Evolutionary conservation across 192 early-diverging fungal genomes (phyloP).

Genomic region (Rhizophlyctis rosea): DNA sequence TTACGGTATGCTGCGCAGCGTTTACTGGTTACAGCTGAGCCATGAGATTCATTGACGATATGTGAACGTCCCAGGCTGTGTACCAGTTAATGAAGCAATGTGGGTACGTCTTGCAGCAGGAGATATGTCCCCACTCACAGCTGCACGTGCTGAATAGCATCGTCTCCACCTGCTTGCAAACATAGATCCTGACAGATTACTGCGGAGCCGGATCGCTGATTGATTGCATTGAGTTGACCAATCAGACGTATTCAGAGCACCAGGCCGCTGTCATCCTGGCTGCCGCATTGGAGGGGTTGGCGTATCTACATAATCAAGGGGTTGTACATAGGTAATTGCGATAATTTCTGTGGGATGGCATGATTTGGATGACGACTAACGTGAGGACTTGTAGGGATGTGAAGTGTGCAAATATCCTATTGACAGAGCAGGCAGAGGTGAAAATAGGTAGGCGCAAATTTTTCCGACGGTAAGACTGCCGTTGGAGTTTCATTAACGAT

Average conservation of each 20-base stretch:
- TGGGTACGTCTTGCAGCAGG: no score
- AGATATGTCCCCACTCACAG: no score
- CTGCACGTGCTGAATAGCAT: no score
- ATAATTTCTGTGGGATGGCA: not conserved
- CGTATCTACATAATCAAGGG: constrained; percentile 31
- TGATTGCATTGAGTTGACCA: constrained; percentile 38
- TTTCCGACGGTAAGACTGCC: no score
- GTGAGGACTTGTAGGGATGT: constrained; percentile 17
- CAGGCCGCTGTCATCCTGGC: constrained; percentile 30
- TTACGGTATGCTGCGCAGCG: no score
- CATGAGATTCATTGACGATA: no score
- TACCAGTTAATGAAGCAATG: constrained; percentile 29
- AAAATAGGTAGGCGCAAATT: constrained; percentile 27
- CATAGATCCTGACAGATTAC: constrained; percentile 48
- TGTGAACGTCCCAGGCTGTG: no score
- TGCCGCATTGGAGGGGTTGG: constrained; percentile 38
- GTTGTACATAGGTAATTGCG: constrained; percentile 40
- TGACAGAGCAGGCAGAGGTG: constrained; percentile 22
- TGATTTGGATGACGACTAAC: not conserved
- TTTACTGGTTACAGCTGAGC: no score
- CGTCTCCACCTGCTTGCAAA: no score
- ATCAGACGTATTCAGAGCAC: constrained; percentile 27
- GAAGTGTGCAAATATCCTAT: constrained; percentile 39
- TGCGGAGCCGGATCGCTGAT: constrained; percentile 43
- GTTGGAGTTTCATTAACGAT: constrained; percentile 30